These are phyloP conservation scores for Discostella pseudostelligera DNA, from an alignment of 108 stramenopile genomes.

Conservation along the genomic window DNA sequence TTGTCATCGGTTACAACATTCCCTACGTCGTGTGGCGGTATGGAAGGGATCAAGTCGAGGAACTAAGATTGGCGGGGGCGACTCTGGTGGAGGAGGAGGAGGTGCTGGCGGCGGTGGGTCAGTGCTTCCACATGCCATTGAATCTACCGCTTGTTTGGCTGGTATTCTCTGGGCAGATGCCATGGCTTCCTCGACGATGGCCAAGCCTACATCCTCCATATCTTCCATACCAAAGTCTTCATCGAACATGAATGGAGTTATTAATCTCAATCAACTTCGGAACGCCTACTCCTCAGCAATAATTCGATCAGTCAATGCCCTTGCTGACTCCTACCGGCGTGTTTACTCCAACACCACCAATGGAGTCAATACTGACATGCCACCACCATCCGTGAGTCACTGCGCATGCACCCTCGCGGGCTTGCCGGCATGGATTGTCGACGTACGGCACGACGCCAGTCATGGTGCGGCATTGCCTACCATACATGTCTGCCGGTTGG, in stretches of 20 bases:
- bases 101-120: slow-evolving; percentile 35
- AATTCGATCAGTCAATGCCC: slow-evolving; percentile 79
- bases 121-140: slow-evolving; percentile 69
- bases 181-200: background rate
- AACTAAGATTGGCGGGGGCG: no score
- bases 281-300: slow-evolving; percentile 71
- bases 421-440: slow-evolving; percentile 81
- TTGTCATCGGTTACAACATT: slow-evolving; percentile 33
- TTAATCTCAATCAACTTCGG: slow-evolving; percentile 48
- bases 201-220: background rate
- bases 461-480: slow-evolving; percentile 79
- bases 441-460: slow-evolving; percentile 77
- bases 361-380: no score
- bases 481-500: slow-evolving; percentile 60
- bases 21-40: slow-evolving; percentile 58
- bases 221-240: background rate
- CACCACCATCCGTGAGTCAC: slow-evolving; percentile 57
- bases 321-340: slow-evolving; percentile 62
- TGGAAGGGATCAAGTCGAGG: slow-evolving; percentile 58
- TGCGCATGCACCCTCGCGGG: slow-evolving; percentile 69
- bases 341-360: slow-evolving; percentile 24
- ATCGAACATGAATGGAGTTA: slow-evolving; percentile 1
- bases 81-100: background rate
- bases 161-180: slow-evolving; percentile 62
- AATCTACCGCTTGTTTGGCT: slow-evolving; percentile 65